phyloP scores from a whole-genome alignment of 441 rosid species.

The Rhodomyrtus psidioides region DNA sequence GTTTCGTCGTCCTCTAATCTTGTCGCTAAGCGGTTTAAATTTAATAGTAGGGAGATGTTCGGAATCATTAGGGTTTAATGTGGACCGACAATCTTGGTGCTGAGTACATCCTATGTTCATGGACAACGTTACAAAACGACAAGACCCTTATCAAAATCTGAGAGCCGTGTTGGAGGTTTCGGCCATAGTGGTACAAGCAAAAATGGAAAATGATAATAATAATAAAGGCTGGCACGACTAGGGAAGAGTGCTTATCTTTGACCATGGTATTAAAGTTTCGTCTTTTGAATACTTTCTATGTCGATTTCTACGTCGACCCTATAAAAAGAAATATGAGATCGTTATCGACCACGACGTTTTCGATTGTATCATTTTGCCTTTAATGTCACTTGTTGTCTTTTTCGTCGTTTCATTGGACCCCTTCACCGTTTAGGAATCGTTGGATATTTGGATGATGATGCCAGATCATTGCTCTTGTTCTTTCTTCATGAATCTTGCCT shows the following conservation, averaged over 20 bases:
- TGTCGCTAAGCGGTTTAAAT: neutral
- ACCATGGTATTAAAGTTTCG: neutral
- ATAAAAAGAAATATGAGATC: neutral
- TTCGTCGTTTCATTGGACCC: neutral
- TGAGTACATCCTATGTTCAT: neutral
- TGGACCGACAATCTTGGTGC: neutral
- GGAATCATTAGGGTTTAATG: neutral
- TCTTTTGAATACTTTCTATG: neutral
- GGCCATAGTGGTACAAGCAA: neutral
- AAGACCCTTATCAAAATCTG: neutral
- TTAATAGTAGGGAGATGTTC: neutral
- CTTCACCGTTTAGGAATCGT: neutral
- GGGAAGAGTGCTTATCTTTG: neutral
- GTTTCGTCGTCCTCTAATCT: neutral
- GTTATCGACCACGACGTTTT: neutral
- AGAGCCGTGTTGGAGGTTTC: neutral
- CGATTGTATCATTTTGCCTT: neutral
- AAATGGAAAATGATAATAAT: neutral
- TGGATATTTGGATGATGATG: neutral
- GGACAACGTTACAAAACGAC: neutral
- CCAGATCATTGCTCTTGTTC: neutral
- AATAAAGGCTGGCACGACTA: neutral
- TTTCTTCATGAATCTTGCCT: neutral
- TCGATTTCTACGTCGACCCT: neutral
- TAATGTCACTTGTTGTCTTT: neutral